Evolutionary conservation across 164 flowering plant species (phyloP).

Genomic region (Warburgia ugandensis): DNA sequence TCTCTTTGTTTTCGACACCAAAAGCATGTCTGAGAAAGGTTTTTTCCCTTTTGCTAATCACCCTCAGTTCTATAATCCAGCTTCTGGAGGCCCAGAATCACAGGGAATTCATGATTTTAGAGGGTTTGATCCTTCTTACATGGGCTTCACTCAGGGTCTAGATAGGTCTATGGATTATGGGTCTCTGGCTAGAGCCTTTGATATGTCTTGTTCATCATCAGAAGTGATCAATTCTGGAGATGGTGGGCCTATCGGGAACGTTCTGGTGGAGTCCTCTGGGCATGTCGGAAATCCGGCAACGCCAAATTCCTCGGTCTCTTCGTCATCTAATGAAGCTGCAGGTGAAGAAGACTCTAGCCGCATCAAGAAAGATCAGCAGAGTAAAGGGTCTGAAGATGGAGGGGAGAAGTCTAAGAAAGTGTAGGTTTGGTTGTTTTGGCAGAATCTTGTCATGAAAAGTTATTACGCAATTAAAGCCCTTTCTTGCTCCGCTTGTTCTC

Average conservation of each 20-base stretch:
- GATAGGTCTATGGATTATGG: slow-evolving; percentile 30
- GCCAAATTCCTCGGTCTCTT: slow-evolving; percentile 55
- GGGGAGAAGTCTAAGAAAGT: slow-evolving; percentile 43
- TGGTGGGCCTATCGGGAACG: slow-evolving; percentile 9
- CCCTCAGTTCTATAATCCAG: no score
- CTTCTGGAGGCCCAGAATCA: slow-evolving; percentile 3
- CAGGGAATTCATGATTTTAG: slow-evolving; percentile 1
- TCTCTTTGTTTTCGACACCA: background rate
- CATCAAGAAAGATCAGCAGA: slow-evolving; percentile 27
- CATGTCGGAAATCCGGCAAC: slow-evolving; percentile 25
- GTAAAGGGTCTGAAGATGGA: slow-evolving; percentile 28
- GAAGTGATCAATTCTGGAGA: slow-evolving; percentile 30
- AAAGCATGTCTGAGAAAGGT: slow-evolving; percentile 31
- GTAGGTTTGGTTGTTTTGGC: slow-evolving; percentile 24
- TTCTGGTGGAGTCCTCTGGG: slow-evolving; percentile 6
- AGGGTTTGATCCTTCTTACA: slow-evolving; percentile 24
- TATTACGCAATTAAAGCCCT: background rate
- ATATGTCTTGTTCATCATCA: slow-evolving; percentile 35
- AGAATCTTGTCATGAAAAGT: background rate
- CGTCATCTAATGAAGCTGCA: slow-evolving; percentile 48
- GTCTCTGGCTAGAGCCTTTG: slow-evolving; percentile 32
- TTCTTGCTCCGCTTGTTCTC: background rate
- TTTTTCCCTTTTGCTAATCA: no score
- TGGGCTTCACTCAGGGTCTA: slow-evolving; percentile 41
- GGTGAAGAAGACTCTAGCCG: slow-evolving; percentile 32